These are phyloP conservation scores for Kazachstania africana DNA, from an alignment of 805 yeast genomes.

Conservation along the genomic window DNA sequence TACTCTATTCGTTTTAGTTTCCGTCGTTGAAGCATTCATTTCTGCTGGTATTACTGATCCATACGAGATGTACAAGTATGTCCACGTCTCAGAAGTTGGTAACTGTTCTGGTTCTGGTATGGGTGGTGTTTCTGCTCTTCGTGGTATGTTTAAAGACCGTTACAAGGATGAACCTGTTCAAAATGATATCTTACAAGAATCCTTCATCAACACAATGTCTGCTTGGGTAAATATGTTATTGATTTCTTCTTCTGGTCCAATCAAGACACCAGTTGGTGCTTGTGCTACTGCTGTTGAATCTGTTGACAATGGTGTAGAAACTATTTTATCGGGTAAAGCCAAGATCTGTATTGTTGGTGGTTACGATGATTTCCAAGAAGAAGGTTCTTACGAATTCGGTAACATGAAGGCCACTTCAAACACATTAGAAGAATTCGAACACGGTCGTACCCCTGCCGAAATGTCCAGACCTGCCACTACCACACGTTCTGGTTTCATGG, in stretches of 20 bases:
- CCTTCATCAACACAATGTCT: slow-evolving; percentile 96
- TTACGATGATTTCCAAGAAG: slow-evolving; percentile 98
- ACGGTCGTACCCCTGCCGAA: slow-evolving; percentile 95
- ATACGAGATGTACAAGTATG: slow-evolving; percentile 95
- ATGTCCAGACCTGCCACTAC: slow-evolving; percentile 99
- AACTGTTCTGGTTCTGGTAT: slow-evolving; percentile 99
- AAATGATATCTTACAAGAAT: slow-evolving; percentile 94
- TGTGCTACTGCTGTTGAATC: slow-evolving; percentile 99
- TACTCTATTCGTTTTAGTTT: slow-evolving; percentile 82
- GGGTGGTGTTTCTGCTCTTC: slow-evolving; percentile 97
- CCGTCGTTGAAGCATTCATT: slow-evolving; percentile 90
- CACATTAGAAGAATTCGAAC: slow-evolving; percentile 74
- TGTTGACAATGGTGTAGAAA: slow-evolving; percentile 90
- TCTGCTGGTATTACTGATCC: slow-evolving; percentile 96
- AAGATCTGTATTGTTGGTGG: slow-evolving; percentile 97
- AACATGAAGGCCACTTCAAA: slow-evolving; percentile 98
- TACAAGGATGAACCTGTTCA: slow-evolving; percentile 88
- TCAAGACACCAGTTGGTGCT: slow-evolving; percentile 98
- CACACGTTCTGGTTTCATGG: slow-evolving; percentile 96
- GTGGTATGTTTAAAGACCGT: slow-evolving; percentile 97
- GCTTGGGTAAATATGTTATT: slow-evolving; percentile 99
- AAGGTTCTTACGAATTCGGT: slow-evolving; percentile 94
- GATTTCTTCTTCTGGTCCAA: slow-evolving; percentile 95
- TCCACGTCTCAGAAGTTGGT: slow-evolving; percentile 97
- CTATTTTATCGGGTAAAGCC: slow-evolving; percentile 87